Evolutionary conservation across 441 rosid species (phyloP), one percentile per base, ranked within the genome.

Genomic region (Breynia disticha): DNA sequence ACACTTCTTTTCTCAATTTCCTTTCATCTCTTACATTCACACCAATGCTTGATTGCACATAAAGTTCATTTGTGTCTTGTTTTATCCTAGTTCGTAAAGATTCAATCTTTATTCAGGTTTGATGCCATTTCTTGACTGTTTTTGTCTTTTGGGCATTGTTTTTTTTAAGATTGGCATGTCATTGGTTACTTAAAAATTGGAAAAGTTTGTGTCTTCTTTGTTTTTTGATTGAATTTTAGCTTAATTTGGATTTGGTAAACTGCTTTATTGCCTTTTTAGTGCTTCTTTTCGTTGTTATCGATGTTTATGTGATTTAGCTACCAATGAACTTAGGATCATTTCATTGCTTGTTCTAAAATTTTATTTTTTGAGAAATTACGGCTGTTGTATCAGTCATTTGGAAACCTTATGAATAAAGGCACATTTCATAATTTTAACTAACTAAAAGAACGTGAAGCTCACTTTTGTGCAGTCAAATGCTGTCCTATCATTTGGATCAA

Each of bases 41-140:
- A 22, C 43, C 20, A 38, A 58, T 61, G 64, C 60, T 64, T 69
- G 19, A 37, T 20, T 19, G 1, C 63, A 67, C 54, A n/a, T 41
- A 13, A 17, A 42, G 35, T n/a, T n/a, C n/a, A n/a, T n/a, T 62
- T 65, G 41, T 28, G 60, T n/a, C 50, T 60, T 52, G 12, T 68
- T 71, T 63, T 56, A 56, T 73, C 66, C 28, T 66, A 43, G 16
- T 46, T 67, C 48, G 54, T 50, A 17, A 32, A 41, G 54, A 52
- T 61, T 63, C 20, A 50, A n/a, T 20, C 55, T 63, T 42, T 21
- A 44, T 32, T 57, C 71, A 75, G 76, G 78, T 73, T 61, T 55
- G 62, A 47, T 47, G 15, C 55, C 16, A 15, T 4, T 4, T 4
- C 35, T 28, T 28, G 35, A 28, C 8, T 28, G 2, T 28, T 9